phyloP scores from a whole-genome alignment of 768 basidiomycete species.

The Collybiopsis luxurians region DNA sequence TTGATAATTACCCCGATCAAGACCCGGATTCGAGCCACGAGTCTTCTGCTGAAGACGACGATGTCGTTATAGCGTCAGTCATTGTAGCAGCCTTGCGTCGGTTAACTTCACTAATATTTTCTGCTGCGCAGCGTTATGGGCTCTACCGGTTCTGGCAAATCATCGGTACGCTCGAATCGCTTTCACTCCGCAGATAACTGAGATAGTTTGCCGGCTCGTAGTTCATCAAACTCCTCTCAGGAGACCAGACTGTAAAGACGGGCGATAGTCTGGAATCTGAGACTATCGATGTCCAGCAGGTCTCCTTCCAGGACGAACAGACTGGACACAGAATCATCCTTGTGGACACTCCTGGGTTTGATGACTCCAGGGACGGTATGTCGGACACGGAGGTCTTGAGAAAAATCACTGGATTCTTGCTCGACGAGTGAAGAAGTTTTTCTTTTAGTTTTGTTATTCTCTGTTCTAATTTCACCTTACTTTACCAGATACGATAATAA shows the following conservation, averaged over 20 bases:
- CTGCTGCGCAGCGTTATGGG: too few relatives aligned
- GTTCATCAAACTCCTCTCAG: conserved; percentile 7
- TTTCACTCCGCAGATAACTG: too few relatives aligned
- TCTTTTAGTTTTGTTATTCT: too few relatives aligned
- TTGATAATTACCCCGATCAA: too few relatives aligned
- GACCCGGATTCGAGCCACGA: too few relatives aligned
- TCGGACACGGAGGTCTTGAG: conserved; percentile 34
- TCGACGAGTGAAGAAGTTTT: conserved; percentile 17
- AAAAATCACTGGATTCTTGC: conserved; percentile 26
- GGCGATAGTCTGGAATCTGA: conserved; percentile 5
- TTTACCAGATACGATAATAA: conserved; percentile 11
- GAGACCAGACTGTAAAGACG: background rate
- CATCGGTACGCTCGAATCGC: too few relatives aligned
- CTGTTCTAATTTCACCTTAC: too few relatives aligned
- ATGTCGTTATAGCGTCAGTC: too few relatives aligned
- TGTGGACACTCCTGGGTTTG: conserved; percentile 26
- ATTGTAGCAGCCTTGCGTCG: too few relatives aligned
- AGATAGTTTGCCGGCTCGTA: background rate
- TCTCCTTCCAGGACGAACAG: conserved; percentile 3
- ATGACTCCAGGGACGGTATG: conserved; percentile 18
- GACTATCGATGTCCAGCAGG: background rate
- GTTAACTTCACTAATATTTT: too few relatives aligned
- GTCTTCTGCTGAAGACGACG: too few relatives aligned
- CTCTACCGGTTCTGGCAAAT: too few relatives aligned
- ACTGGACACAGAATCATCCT: conserved; percentile 16